Base-by-base conservation (phyloP, 139 green algal species). In the Haematococcus lacustris region DNA sequence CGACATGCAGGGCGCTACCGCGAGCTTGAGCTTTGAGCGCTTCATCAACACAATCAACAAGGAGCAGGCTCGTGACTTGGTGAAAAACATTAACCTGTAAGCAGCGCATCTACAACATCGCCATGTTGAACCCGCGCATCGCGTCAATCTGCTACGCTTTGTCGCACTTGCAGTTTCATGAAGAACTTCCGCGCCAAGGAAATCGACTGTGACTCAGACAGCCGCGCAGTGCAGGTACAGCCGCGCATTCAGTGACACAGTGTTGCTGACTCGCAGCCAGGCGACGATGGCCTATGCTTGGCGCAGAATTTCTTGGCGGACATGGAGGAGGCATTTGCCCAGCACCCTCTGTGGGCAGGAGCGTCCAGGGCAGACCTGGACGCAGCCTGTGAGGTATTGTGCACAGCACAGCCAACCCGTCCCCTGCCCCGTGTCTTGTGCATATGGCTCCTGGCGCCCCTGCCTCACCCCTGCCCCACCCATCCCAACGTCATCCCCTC, bases 21-120 rank as follows among this genome's bases (percentile, higher is more conserved):
- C n/a, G n/a, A n/a, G n/a, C n/a, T n/a, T 82, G 60, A 69, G 40
- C 23, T 84, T 89, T 53, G 67, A 78, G 39, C 38, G 41, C 23
- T 89, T 86, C 64, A 81, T 89, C 43, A 76, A 78, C 37, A 79
- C 80, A 0, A 88, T 91, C 74, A 87, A 86, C 34, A 75, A 82
- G 66, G 71, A 83, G 25, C 38, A 71, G 17, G 81, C 83, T 0
- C 78, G 78, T 40, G 91, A 98, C 69, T 84, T 99, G 0, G 94
- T 98, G 2, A 76, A 85, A 0, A 84, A 50, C 71, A 97, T 98
- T 67, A 97, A 97, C 63, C 82, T 71, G 89, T 91, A 61, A 61
- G 73, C 25, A n/a, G n/a, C n/a, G n/a, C n/a, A n/a, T n/a, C n/a
- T n/a, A n/a, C n/a, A n/a, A n/a, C n/a, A n/a, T n/a, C n/a, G n/a